phyloP scores from a whole-genome alignment of 441 rosid species.

The Brassica hybrid region DNA sequence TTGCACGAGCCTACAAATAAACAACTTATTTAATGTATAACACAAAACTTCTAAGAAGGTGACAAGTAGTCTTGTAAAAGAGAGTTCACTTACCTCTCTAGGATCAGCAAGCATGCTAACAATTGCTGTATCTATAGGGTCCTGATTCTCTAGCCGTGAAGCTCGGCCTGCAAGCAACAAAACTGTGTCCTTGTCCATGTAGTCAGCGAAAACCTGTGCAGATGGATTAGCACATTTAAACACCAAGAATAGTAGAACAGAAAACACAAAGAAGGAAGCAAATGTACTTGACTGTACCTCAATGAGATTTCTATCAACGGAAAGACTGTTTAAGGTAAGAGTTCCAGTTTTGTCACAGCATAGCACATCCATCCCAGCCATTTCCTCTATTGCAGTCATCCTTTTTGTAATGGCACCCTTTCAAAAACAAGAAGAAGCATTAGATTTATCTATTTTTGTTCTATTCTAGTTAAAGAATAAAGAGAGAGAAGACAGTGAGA shows the following conservation, averaged over 20 bases:
- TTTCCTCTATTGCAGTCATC: constrained; percentile 98
- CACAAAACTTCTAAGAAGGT: constrained; percentile 11
- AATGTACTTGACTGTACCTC: constrained; percentile 56
- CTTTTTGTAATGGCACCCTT: constrained; percentile 98
- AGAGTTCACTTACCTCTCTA: constrained; percentile 67
- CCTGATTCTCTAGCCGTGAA: constrained; percentile 91
- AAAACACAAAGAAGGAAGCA: no score
- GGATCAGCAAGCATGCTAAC: constrained; percentile 97
- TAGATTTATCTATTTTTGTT: background rate
- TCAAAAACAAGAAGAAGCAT: background rate
- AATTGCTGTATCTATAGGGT: constrained; percentile 93
- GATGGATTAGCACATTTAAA: constrained; percentile 26
- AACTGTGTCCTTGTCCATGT: constrained; percentile 76
- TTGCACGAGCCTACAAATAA: constrained; percentile 81
- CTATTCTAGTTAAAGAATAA: background rate
- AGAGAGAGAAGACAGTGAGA: constrained; percentile 1
- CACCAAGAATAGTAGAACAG: no score
- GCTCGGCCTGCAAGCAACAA: constrained; percentile 95
- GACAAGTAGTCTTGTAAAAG: constrained; percentile 12
- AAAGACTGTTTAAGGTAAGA: constrained; percentile 87
- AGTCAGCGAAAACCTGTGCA: constrained; percentile 66
- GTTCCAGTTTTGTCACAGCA: constrained; percentile 99
- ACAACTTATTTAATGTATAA: constrained; percentile 26
- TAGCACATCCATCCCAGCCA: constrained; percentile 99
- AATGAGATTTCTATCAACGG: constrained; percentile 86